These are phyloP conservation scores for Colletotrichum brevisporum DNA, from an alignment of 2,329 filamentous ascomycete genomes.

Conservation along the genomic window DNA sequence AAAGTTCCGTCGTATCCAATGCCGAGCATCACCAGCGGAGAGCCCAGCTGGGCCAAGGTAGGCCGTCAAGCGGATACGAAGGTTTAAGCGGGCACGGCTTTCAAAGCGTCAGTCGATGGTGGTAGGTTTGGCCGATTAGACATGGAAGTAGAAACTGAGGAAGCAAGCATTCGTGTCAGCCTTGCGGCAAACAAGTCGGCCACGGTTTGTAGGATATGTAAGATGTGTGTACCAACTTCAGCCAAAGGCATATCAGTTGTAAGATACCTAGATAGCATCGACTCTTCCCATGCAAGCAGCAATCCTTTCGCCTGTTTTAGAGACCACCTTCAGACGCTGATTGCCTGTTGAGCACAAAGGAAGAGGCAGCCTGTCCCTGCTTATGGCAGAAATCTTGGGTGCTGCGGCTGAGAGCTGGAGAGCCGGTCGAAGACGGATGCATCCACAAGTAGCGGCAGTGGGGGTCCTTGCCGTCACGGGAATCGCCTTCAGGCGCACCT, in stretches of 20 bases:
- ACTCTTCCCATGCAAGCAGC: neutral
- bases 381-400: neutral
- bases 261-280: neutral
- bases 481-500: too few relatives aligned
- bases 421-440: too few relatives aligned
- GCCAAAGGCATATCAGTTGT: slow-evolving; percentile 1
- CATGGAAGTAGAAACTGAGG: neutral
- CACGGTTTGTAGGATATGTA: slow-evolving; percentile 11
- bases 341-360: neutral
- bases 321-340: neutral
- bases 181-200: neutral
- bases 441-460: too few relatives aligned
- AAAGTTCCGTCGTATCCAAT: too few relatives aligned
- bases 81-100: too few relatives aligned
- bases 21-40: too few relatives aligned
- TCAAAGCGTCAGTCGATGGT: too few relatives aligned
- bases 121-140: too few relatives aligned
- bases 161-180: neutral
- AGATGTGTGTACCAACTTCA: slow-evolving; percentile 11
- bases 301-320: slow-evolving; percentile 1
- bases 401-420: too few relatives aligned
- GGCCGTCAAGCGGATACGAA: too few relatives aligned
- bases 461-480: too few relatives aligned
- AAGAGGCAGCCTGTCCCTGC: neutral
- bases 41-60: too few relatives aligned